Percentiles rank a stretch among this genome's conserved stretches.
Conservation (phyloP, 768 basidiomycete genomes). For the Suillus placidus region DNA sequence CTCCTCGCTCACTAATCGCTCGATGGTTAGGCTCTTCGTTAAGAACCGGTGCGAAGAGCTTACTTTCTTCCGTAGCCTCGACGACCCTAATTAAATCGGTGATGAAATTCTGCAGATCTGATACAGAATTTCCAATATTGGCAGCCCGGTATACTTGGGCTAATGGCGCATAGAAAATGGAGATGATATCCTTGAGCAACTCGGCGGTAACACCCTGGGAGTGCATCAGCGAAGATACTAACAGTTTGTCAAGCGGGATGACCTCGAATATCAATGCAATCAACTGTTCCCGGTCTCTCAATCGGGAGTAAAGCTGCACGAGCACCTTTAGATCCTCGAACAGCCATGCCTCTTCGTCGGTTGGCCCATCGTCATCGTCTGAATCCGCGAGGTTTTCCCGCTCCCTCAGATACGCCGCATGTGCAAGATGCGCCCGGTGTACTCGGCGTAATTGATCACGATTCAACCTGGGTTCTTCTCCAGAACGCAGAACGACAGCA, state of each 20-base stretch:
- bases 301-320: slow-evolving; percentile 72
- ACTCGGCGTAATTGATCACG: slow-evolving; percentile 82
- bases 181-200: slow-evolving; percentile 95
- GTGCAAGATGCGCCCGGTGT: slow-evolving; percentile 75
- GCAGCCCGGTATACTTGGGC: slow-evolving; percentile 98
- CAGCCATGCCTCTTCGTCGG: slow-evolving; percentile 95
- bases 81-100: slow-evolving; percentile 95
- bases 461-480: slow-evolving; percentile 73
- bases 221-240: slow-evolving; percentile 1
- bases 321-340: slow-evolving; percentile 89
- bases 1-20: slow-evolving; percentile 67
- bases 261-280: slow-evolving; percentile 96
- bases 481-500: slow-evolving; percentile 76
- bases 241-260: slow-evolving; percentile 19
- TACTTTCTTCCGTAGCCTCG: slow-evolving; percentile 87
- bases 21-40: slow-evolving; percentile 9
- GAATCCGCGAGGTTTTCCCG: slow-evolving; percentile 71
- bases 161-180: slow-evolving; percentile 95
- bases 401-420: slow-evolving; percentile 69
- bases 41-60: slow-evolving; percentile 33
- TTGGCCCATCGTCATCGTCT: slow-evolving; percentile 91
- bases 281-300: slow-evolving; percentile 89
- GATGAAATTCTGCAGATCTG: slow-evolving; percentile 91
- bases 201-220: slow-evolving; percentile 90
- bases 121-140: slow-evolving; percentile 91